Base-by-base conservation (phyloP, 768 basidiomycete genomes). In the Leccinum barrowsii region DNA sequence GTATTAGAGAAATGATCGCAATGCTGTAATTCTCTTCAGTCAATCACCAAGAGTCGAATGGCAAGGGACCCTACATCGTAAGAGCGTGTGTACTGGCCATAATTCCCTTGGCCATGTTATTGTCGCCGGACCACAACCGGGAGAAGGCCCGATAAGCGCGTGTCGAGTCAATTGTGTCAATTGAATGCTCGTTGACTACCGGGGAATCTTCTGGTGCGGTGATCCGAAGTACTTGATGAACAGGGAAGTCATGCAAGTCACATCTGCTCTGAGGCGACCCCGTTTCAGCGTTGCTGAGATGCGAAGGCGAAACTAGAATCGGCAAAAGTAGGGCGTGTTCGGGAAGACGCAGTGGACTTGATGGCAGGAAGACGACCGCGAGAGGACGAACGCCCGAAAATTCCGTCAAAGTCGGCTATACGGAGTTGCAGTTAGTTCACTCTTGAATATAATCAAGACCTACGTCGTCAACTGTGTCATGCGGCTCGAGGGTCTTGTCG, bases 361-460 rank as follows among this genome's bases (percentile, higher is more conserved):
- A 78, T 52, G 89, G 89, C 49, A 89, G 72, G 71, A 83, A 88
- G 56, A 90, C 75, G 59, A 91, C 76, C 22, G 86, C 89, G 62
- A 91, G 74, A 32, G 88, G 88, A 55, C 80, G 85, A 65, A 75
- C 73, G 53, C 72, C 73, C 58, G 70, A 65, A 66, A 65, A 62
- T 54, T 68, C 67, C 70, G 76, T 76, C 59, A 70, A 66, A 66
- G 67, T 71, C 71, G 77, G 72, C 81, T 83, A 69, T 48, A 22
- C 42, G 24, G 15, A 60, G 62, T 70, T 74, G 68, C 62, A 56
- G 67, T 75, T 58, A 74, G 65, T 69, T 63, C 63, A 60, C 42
- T 48, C 52, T 48, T 62, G 40, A 60, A 60, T 46, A 37, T n/a
- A 54, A 48, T 44, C 51, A 59, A 60, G 35, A 72, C 73, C 63